These are phyloP conservation scores for Rhytidiadelphus loreus DNA, from an alignment of 225 moss, liverwort and hornwort species.

Conservation along the genomic window DNA sequence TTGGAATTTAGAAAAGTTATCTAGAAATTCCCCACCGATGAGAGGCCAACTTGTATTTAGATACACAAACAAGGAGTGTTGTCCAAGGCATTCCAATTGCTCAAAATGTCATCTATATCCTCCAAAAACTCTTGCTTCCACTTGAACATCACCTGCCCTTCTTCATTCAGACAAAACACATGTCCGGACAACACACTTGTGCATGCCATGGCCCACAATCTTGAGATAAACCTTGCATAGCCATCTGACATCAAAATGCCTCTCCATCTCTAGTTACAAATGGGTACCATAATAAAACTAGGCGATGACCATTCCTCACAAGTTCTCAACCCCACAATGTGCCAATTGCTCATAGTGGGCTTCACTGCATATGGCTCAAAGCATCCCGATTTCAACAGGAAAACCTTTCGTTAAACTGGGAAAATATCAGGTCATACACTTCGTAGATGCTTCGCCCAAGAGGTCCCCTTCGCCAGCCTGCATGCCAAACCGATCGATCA, in stretches of 20 bases:
- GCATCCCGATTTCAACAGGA: neutral
- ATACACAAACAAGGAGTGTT: too few relatives aligned
- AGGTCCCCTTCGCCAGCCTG: too few relatives aligned
- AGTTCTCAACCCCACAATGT: neutral
- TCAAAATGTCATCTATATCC: too few relatives aligned
- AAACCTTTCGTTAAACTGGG: too few relatives aligned
- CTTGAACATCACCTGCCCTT: too few relatives aligned
- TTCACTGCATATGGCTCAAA: neutral
- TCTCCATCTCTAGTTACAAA: neutral
- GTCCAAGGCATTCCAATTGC: too few relatives aligned
- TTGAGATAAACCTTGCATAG: neutral
- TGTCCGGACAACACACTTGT: neutral
- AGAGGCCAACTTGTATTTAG: accelerated
- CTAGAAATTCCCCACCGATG: neutral
- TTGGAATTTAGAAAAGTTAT: accelerated
- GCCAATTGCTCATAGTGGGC: neutral
- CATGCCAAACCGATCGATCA: too few relatives aligned
- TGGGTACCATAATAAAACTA: neutral
- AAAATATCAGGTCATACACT: too few relatives aligned
- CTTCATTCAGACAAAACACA: too few relatives aligned
- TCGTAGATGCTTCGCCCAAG: too few relatives aligned
- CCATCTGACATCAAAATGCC: neutral
- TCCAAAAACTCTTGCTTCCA: too few relatives aligned
- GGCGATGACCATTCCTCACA: too few relatives aligned
- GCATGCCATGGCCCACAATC: neutral